Evolutionary conservation across 2,329 filamentous ascomycete genomes (phyloP).

Genomic region (Fusarium nisikadoi): DNA sequence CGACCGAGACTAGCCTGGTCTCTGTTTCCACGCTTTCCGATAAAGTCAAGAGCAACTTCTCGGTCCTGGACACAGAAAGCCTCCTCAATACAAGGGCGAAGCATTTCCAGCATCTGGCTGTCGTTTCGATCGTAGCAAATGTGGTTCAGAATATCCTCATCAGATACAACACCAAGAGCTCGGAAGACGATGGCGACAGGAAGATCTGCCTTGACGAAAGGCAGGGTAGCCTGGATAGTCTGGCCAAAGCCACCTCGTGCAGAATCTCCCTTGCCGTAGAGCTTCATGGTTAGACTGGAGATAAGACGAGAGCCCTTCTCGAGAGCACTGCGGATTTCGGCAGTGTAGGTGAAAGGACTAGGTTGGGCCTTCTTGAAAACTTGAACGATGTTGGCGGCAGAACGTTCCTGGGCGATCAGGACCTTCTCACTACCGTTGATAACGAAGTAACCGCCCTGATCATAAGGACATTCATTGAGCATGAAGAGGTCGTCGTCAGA

Average conservation of each 20-base stretch:
- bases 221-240: constrained; percentile 89
- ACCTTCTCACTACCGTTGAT: constrained; percentile 99
- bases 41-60: constrained; percentile 93
- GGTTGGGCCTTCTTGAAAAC: constrained; percentile 97
- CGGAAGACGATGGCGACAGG: constrained; percentile 96
- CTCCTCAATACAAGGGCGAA: constrained; percentile 97
- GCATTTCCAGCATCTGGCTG: constrained; percentile 96
- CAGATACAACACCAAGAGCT: constrained; percentile 93
- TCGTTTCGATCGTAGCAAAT: constrained; percentile 97
- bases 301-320: constrained; percentile 97
- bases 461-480: constrained; percentile 96
- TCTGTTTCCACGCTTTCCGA: constrained; percentile 86
- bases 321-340: constrained; percentile 94
- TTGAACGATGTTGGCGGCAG: constrained; percentile 97
- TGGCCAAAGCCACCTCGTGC: constrained; percentile 81
- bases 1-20: constrained; percentile 71
- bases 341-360: constrained; percentile 91
- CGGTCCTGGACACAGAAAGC: constrained; percentile 96
- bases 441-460: constrained; percentile 98
- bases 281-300: constrained; percentile 90
- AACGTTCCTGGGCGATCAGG: constrained; percentile 95
- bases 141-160: constrained; percentile 97
- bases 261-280: constrained; percentile 87
- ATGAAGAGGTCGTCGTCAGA: constrained; percentile 87
- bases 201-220: constrained; percentile 93